Percentiles rank a stretch among this genome's conserved stretches.
Evolutionary conservation across 345 rosid genomes (phyloP).

Genomic region (Linum lewisii): DNA sequence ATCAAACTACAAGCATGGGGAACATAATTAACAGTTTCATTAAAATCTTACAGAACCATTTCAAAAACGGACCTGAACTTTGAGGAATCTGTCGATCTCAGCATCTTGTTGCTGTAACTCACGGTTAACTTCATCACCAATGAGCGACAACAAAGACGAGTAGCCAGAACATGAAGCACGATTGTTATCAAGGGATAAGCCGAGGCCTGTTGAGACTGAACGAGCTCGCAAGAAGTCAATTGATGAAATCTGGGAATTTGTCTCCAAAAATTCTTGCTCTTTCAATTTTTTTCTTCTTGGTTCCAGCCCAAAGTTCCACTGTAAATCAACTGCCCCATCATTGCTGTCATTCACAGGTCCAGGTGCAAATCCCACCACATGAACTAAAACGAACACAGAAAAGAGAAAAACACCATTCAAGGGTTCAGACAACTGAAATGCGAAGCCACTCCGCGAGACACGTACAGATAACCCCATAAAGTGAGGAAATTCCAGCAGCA

Average conservation of each 20-base stretch:
- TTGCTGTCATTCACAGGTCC: conserved; percentile 33
- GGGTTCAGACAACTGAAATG: not conserved
- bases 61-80: conserved; percentile 44
- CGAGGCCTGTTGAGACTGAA: conserved; percentile 79
- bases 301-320: conserved; percentile 52
- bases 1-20: not conserved
- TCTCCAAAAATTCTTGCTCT: conserved; percentile 66
- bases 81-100: conserved; percentile 66
- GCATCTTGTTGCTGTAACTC: conserved; percentile 60
- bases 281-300: conserved; percentile 45
- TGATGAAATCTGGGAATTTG: conserved; percentile 62
- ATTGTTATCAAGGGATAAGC: conserved; percentile 63
- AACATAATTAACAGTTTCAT: not conserved
- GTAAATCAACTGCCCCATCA: conserved; percentile 41
- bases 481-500: too few species aligned
- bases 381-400: conserved; percentile 37
- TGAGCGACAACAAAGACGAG: conserved; percentile 43
- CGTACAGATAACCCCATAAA: too few species aligned
- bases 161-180: conserved; percentile 54
- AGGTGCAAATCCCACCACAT: conserved; percentile 71
- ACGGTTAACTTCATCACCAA: conserved; percentile 53
- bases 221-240: conserved; percentile 56
- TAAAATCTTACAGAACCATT: too few species aligned
- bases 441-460: not conserved
- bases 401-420: not conserved